phyloP scores from a whole-genome alignment of 2,329 filamentous ascomycete genomes.

The Fusarium stilboides region DNA sequence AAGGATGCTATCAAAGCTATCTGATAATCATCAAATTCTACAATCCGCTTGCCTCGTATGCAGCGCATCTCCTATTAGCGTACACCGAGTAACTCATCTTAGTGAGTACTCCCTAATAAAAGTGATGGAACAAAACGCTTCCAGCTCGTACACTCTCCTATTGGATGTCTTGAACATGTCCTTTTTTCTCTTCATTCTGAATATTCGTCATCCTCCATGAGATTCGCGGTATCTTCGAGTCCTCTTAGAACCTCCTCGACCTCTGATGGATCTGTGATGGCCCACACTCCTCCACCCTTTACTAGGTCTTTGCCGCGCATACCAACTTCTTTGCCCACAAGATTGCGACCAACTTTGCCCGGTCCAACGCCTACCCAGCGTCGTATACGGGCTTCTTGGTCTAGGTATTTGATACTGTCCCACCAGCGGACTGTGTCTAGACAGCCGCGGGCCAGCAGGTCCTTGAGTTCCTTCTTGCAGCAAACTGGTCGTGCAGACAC shows the following conservation, averaged over 20 bases:
- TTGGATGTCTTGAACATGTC: constrained; percentile 1
- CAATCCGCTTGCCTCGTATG: constrained; percentile 17
- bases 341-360: constrained; percentile 91
- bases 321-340: constrained; percentile 95
- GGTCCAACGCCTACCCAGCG: constrained; percentile 94
- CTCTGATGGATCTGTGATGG: constrained; percentile 84
- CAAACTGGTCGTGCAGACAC: constrained; percentile 84
- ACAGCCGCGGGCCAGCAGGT: constrained; percentile 83
- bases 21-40: constrained; percentile 13
- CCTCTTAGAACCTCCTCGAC: constrained; percentile 78
- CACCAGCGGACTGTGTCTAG: constrained; percentile 97
- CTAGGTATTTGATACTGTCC: constrained; percentile 91
- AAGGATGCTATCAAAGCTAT: constrained; percentile 19
- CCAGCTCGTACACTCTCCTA: constrained; percentile 17
- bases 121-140: constrained; percentile 10
- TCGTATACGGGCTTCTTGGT: constrained; percentile 84
- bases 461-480: constrained; percentile 81
- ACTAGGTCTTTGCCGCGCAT: constrained; percentile 83
- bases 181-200: constrained; percentile 40
- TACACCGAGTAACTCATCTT: constrained; percentile 20
- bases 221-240: constrained; percentile 74
- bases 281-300: constrained; percentile 94
- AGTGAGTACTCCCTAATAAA: constrained; percentile 9
- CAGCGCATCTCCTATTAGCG: constrained; percentile 24
- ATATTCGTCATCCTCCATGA: constrained; percentile 65